Evolutionary conservation across 495 filamentous ascomycete species (phyloP).

Genomic region (Hypoxylon subgilvum): DNA sequence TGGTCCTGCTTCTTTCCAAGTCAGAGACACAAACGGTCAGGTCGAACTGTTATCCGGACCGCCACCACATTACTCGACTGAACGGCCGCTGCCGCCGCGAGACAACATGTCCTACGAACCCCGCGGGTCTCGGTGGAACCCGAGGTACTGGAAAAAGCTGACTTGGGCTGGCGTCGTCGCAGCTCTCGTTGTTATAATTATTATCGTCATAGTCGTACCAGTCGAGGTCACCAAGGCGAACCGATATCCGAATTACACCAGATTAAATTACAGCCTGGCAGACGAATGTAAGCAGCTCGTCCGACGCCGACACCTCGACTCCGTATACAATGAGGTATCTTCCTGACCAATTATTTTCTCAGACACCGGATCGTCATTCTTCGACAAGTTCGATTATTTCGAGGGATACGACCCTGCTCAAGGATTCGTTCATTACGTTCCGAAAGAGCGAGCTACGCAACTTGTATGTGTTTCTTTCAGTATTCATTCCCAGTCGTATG

Average conservation of each 20-base stretch:
- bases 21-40: slow-evolving; percentile 25
- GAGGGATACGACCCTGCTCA: slow-evolving; percentile 43
- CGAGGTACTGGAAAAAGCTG: slow-evolving; percentile 57
- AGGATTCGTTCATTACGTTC: slow-evolving; percentile 55
- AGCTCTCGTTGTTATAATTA: slow-evolving; percentile 48
- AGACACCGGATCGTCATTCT: slow-evolving; percentile 57
- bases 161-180: slow-evolving; percentile 50
- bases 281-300: slow-evolving; percentile 44
- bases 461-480: slow-evolving; percentile 31
- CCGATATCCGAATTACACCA: slow-evolving; percentile 48
- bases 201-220: slow-evolving; percentile 55
- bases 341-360: slow-evolving; percentile 14
- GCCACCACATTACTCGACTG: slow-evolving; percentile 28
- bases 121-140: slow-evolving; percentile 52
- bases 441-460: slow-evolving; percentile 28
- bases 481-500: slow-evolving; percentile 13
- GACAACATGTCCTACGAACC: slow-evolving; percentile 21
- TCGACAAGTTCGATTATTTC: slow-evolving; percentile 60
- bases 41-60: slow-evolving; percentile 33
- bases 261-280: slow-evolving; percentile 44
- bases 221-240: slow-evolving; percentile 60
- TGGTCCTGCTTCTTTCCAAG: slow-evolving; percentile 34
- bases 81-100: slow-evolving; percentile 13
- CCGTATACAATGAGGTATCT: neutral
- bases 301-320: neutral